These are phyloP conservation scores for Microbotryum violaceum DNA, from an alignment of 1,284 basidiomycete species.

Conservation along the genomic window DNA sequence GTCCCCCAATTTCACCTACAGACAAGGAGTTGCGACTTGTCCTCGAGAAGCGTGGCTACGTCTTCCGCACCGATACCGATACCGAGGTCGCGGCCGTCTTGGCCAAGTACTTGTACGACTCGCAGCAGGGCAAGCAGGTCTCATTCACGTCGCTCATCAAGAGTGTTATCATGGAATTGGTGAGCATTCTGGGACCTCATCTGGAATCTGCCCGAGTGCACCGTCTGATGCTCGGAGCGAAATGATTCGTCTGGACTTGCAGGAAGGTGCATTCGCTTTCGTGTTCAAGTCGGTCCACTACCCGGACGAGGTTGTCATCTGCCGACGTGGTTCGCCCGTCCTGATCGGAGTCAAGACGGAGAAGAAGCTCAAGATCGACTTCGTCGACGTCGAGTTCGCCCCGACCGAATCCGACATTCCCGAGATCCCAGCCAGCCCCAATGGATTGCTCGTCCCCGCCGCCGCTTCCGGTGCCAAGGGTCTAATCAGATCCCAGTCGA, in stretches of 20 bases:
- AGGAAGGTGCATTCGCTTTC: constrained; percentile 98
- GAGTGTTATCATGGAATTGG: constrained; percentile 89
- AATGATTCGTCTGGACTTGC: constrained; percentile 2
- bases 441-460: constrained; percentile 64
- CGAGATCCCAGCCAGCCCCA: constrained; percentile 18
- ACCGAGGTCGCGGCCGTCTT: constrained; percentile 96
- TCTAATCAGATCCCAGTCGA: constrained; percentile 87
- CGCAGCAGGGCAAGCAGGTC: constrained; percentile 76
- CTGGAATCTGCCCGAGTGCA: not conserved
- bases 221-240: not conserved
- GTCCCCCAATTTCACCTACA: constrained; percentile 7
- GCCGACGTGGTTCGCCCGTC: constrained; percentile 93
- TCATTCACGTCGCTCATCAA: constrained; percentile 90
- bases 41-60: constrained; percentile 90
- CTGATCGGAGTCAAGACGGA: constrained; percentile 99
- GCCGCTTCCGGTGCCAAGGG: constrained; percentile 53
- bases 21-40: constrained; percentile 78
- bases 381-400: constrained; percentile 94
- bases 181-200: constrained; percentile 32
- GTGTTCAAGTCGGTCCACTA: constrained; percentile 97
- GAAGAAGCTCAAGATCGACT: constrained; percentile 99
- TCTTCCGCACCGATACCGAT: constrained; percentile 93
- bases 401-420: constrained; percentile 45
- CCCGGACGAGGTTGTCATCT: constrained; percentile 92
- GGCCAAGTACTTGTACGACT: constrained; percentile 94